Base-by-base conservation (phyloP, 1,139 yeast genomes). In the Candida labiduridarum region DNA sequence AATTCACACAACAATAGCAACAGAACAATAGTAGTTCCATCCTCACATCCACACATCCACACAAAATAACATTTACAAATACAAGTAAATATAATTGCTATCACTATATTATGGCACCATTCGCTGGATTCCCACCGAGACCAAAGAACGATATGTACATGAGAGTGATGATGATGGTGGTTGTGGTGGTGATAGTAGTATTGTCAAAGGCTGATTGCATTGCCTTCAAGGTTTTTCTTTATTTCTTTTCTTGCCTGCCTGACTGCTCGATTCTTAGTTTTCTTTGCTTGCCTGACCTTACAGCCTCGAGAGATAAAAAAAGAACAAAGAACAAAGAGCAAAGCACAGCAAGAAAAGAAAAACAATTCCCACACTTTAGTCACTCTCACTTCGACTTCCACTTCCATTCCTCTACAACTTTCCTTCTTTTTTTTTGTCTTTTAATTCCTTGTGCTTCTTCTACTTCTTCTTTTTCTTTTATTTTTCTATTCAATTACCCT, bases 251-350 rank as follows among this genome's bases (percentile, higher is more conserved):
- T 34, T 25, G 29, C 8, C 29, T 25, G 29, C 8, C 29, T 25
- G 10, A 8, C 29, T 25, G 29, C 10, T 25, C 2, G 29, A 25
- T 25, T 25, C 8, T 25, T 36, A 14, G 25, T 18, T 36, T 36
- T 36, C 41, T 36, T 18, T 16, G 14, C 41, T 36, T 36, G 41
- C 25, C 15, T 34, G 29, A 36, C 19, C 14, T 18, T 36, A 36
- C 41, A 36, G 41, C 41, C 41, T 36, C 41, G 41, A 19, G 29
- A 18, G 41, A 36, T 18, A 18, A 18, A 18, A 19, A n/a, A 34
- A 34, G 15, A 34, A 12, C 14, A 30, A 30, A 12, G 14, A 30
- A 11, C 8, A 30, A 10, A 30, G 34, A 30, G 22, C 22, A 19
- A 19, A 8, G 14, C 34, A 30, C 34, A 30, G 14, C n/a, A 11